Percentiles rank a stretch among this genome's conserved stretches.
These are phyloP conservation scores for Calendula officinalis DNA, from an alignment of 129 eudicot species.

Conservation along the genomic window DNA sequence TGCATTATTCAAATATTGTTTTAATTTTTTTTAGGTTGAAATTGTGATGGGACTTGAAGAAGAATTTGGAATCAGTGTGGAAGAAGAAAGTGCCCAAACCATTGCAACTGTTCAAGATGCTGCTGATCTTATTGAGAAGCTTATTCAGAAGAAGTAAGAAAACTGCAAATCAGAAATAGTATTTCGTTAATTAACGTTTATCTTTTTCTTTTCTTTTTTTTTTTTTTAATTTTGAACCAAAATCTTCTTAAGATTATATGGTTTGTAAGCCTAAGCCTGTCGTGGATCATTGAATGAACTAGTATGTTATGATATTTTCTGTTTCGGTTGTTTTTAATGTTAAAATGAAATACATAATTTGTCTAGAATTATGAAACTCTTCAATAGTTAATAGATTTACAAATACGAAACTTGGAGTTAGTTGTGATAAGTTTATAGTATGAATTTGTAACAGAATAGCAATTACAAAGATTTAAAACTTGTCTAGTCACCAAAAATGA, in stretches of 20 bases:
- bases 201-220: slow-evolving; percentile 17
- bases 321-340: background rate
- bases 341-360: too few species aligned
- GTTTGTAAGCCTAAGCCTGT: slow-evolving; percentile 25
- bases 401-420: too few species aligned
- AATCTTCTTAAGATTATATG: slow-evolving; percentile 26
- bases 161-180: slow-evolving; percentile 11
- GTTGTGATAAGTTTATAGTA: too few species aligned
- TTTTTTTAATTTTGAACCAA: slow-evolving; percentile 12
- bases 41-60: slow-evolving; percentile 96
- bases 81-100: slow-evolving; percentile 88
- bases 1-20: too few species aligned
- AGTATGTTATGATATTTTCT: slow-evolving; percentile 25
- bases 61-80: slow-evolving; percentile 76
- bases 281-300: slow-evolving; percentile 13
- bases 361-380: too few species aligned
- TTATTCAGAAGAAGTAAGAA: slow-evolving; percentile 38
- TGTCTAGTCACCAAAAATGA: too few species aligned
- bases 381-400: background rate
- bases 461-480: too few species aligned
- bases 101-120: slow-evolving; percentile 86
- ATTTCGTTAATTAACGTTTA: background rate
- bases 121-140: slow-evolving; percentile 84
- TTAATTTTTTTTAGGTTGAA: slow-evolving; percentile 54
- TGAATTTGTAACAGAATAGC: too few species aligned